Evolutionary conservation across 2,329 filamentous ascomycete species (phyloP).

Genomic region (Trichoderma aggressivum): DNA sequence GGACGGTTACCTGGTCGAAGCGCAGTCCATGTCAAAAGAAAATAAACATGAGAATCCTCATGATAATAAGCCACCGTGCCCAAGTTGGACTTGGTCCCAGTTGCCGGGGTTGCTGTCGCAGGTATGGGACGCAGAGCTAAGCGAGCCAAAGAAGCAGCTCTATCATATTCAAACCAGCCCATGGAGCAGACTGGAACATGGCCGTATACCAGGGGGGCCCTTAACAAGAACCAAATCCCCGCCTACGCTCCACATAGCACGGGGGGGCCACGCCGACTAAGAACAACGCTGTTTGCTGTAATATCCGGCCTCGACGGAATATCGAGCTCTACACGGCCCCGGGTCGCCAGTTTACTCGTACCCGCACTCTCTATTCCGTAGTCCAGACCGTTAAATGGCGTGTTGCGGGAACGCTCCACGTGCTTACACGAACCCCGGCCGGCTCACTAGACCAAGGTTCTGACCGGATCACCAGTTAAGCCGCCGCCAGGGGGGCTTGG

Average conservation of each 20-base stretch:
- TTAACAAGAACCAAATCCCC: neutral
- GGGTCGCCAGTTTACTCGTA: neutral
- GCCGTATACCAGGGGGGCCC: neutral
- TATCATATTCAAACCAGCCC: neutral
- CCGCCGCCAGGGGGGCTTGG: neutral
- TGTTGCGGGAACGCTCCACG: neutral
- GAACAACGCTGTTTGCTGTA: neutral
- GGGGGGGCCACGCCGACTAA: neutral
- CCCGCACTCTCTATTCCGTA: neutral
- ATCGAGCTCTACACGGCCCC: neutral
- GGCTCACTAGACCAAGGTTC: neutral
- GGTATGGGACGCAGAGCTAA: neutral
- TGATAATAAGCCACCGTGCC: neutral
- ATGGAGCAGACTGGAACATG: neutral
- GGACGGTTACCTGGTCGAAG: neutral
- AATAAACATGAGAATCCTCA: neutral
- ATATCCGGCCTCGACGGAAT: neutral
- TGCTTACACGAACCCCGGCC: neutral
- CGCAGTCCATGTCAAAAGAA: neutral
- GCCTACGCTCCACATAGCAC: neutral
- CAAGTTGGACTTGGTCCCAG: neutral
- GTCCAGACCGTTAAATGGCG: neutral
- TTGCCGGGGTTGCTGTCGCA: neutral
- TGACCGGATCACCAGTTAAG: neutral
- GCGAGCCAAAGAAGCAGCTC: neutral